Base-by-base conservation (phyloP, 441 rosid species). In the Raphanus hybrid region DNA sequence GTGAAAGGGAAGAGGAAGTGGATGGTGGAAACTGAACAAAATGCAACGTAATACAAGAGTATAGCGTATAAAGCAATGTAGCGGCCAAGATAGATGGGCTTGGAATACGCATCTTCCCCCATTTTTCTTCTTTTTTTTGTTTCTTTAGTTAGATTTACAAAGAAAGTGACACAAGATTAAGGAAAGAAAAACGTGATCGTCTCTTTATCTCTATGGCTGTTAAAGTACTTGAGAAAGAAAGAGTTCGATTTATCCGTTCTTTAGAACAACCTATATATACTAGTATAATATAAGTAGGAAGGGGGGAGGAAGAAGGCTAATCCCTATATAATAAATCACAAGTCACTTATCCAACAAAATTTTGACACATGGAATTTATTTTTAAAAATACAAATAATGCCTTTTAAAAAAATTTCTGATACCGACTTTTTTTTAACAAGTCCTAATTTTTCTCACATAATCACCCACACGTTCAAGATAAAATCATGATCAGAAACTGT, bases 21-120 rank as follows among this genome's bases (percentile, higher is more conserved):
- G 63, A 58, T 58, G 34, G 34, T 58, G 34, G 29, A 58, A 23
- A 23, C 63, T 58, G 63, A 23, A 58, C 34, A 58, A 23, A 58
- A 58, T 7, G 63, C 34, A 58, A 58, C 63, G 29, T 23, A 58
- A 58, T 23, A 58, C 7, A 23, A 23, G 9, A 58, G 29, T 58
- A 58, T 9, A 58, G 63, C 63, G n/a, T 58, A 58, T n/a, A 58
- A 10, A 9, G 5, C 63, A 23, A 58, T 27, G 63, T 58, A 58
- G 34, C 63, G 63, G 7, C 34, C 63, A 18, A 23, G 3, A 10
- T 11, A 58, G 14, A 57, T 57, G 6, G 61, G 61, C 26, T 57
- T 20, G 61, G 61, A 57, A 27, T 26, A 20, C 6, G 34, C 63
- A 58, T 32, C 32, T 10, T 58, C 63, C 23, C 14, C 63, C 63